Percentiles rank a stretch among this genome's conserved stretches.
Evolutionary conservation across 2,329 filamentous ascomycete species (phyloP).

Genomic region (Macrophomina pseudophaseolina): DNA sequence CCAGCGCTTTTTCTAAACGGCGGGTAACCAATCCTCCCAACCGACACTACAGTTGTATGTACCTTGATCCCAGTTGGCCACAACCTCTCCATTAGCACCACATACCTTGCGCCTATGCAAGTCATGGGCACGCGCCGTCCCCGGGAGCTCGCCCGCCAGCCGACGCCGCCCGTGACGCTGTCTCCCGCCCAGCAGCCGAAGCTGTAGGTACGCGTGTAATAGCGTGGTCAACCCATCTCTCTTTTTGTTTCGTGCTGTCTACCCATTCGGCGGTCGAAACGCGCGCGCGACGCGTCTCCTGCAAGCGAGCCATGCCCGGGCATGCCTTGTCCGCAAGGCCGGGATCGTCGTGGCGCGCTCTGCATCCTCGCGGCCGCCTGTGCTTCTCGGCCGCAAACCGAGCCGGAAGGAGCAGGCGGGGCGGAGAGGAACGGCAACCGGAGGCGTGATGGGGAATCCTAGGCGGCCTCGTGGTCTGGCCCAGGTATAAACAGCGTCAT

Average conservation of each 20-base stretch:
- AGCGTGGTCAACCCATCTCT: not conserved
- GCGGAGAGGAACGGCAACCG: not conserved
- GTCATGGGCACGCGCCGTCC: conserved; percentile 10
- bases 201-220: not conserved
- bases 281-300: conserved; percentile 19
- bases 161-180: not conserved
- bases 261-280: not conserved
- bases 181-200: not conserved
- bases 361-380: not conserved
- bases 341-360: not conserved
- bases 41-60: not conserved
- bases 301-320: conserved; percentile 1
- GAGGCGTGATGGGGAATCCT: conserved; percentile 1
- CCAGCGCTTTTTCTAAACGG: conserved; percentile 3
- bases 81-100: not conserved
- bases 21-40: not conserved
- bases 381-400: not conserved
- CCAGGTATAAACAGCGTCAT: conserved; percentile 11
- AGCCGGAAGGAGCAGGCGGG: conserved; percentile 3
- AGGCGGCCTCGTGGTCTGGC: conserved; percentile 3
- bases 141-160: not conserved
- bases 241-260: no score
- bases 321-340: not conserved
- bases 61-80: not conserved
- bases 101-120: conserved; percentile 1